phyloP scores from a whole-genome alignment of 1,284 basidiomycete species.

The Ceratobasidium papillatum region DNA sequence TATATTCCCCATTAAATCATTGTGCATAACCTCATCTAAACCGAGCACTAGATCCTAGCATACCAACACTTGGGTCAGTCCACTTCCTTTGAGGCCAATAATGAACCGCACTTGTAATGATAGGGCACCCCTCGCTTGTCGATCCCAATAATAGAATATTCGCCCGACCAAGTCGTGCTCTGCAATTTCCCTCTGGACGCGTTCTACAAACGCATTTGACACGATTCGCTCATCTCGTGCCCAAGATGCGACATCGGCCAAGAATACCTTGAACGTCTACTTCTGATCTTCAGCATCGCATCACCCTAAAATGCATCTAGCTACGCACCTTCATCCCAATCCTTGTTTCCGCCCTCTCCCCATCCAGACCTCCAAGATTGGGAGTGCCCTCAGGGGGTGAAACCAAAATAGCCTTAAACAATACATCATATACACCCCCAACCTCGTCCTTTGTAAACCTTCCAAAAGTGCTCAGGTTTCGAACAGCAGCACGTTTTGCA shows the following conservation, averaged over 20 bases:
- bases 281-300: neutral
- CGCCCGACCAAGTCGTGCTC: constrained; percentile 86
- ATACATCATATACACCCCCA: constrained; percentile 89
- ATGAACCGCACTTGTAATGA: constrained; percentile 74
- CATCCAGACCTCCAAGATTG: constrained; percentile 39
- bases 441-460: constrained; percentile 89
- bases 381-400: constrained; percentile 65
- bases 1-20: constrained; percentile 97
- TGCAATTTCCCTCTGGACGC: constrained; percentile 78
- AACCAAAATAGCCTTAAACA: constrained; percentile 88
- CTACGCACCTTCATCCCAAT: constrained; percentile 67
- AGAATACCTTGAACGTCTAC: constrained; percentile 87
- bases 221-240: constrained; percentile 95
- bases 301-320: neutral
- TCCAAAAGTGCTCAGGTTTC: constrained; percentile 85
- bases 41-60: constrained; percentile 87
- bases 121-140: constrained; percentile 77
- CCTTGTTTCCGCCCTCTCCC: constrained; percentile 88
- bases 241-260: constrained; percentile 96
- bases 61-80: neutral
- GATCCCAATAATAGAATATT: constrained; percentile 93
- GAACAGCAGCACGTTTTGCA: constrained; percentile 91
- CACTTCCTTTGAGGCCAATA: neutral
- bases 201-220: constrained; percentile 85
- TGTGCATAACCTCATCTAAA: constrained; percentile 91